These are phyloP conservation scores for Microcyclospora tardicrescens DNA, from an alignment of 2,329 filamentous ascomycete genomes.

Conservation along the genomic window DNA sequence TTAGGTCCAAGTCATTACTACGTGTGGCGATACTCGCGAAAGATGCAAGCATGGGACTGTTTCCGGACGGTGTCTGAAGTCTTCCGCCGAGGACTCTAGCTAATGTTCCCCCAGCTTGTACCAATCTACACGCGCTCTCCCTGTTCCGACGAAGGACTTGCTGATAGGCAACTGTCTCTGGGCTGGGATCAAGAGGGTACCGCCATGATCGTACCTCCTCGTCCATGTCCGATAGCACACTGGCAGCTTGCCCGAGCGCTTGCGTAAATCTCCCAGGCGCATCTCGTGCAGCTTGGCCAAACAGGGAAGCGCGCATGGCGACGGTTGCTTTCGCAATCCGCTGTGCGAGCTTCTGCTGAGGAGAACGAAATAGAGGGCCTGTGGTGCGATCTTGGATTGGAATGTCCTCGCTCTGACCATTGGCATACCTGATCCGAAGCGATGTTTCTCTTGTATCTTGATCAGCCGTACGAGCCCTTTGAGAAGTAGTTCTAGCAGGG, in stretches of 20 bases:
- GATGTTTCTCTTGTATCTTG: conserved; percentile 29
- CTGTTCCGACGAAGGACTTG: conserved; percentile 44
- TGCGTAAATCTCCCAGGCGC: conserved; percentile 20
- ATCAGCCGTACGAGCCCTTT: conserved; percentile 34
- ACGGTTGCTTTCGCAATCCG: conserved; percentile 43
- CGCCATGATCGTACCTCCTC: conserved; percentile 40
- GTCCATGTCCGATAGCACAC: conserved; percentile 43
- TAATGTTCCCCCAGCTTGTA: conserved; percentile 48
- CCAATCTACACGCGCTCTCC: conserved; percentile 45
- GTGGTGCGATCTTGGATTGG: conserved; percentile 31
- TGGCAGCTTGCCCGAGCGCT: conserved; percentile 25
- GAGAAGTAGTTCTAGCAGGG: conserved; percentile 17
- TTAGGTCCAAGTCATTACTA: conserved; percentile 28
- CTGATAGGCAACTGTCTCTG: conserved; percentile 41
- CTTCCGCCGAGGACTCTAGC: conserved; percentile 43
- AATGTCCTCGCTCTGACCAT: conserved; percentile 48
- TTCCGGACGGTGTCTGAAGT: conserved; percentile 26
- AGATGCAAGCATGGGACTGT: conserved; percentile 11
- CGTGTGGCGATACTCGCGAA: conserved; percentile 20
- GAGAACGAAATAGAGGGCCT: not conserved
- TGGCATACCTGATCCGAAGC: conserved; percentile 45
- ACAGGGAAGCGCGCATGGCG: conserved; percentile 42
- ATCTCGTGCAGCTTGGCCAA: conserved; percentile 23
- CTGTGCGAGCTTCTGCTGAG: conserved; percentile 39
- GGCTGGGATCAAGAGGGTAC: conserved; percentile 45